phyloP scores from a whole-genome alignment of 108 stramenopile genomes.

The Mediolabrus comicus region DNA sequence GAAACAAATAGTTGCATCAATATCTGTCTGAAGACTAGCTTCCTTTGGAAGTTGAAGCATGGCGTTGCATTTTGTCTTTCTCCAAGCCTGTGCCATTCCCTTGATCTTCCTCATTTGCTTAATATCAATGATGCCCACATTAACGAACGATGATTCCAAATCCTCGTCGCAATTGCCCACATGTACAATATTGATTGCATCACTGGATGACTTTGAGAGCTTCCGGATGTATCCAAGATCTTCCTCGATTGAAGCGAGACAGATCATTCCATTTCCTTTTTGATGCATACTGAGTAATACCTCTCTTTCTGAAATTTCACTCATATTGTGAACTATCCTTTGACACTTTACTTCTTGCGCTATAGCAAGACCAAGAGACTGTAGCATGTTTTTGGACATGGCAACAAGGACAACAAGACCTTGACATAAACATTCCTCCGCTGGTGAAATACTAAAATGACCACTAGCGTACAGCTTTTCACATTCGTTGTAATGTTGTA shows the following conservation, averaged over 20 bases:
- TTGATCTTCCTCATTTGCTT: constrained; percentile 4
- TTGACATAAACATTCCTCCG: constrained; percentile 11
- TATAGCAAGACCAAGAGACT: constrained; percentile 33
- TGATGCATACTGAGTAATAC: neutral
- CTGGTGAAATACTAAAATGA: neutral
- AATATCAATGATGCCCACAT: neutral
- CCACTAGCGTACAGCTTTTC: constrained; percentile 49
- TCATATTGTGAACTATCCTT: constrained; percentile 6
- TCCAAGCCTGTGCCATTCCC: constrained; percentile 40
- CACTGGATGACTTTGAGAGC: constrained; percentile 14
- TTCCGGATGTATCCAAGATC: constrained; percentile 2
- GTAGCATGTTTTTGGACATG: constrained; percentile 22
- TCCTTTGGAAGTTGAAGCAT: constrained; percentile 35
- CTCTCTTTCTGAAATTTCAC: constrained; percentile 10
- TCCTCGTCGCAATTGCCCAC: constrained; percentile 35
- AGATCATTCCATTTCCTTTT: constrained; percentile 21
- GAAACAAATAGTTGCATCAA: constrained; percentile 6
- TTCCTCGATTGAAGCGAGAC: constrained; percentile 20
- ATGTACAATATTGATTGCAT: constrained; percentile 39
- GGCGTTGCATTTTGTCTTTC: constrained; percentile 25
- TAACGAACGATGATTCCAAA: constrained; percentile 13
- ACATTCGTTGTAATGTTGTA: constrained; percentile 58
- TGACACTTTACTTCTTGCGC: constrained; percentile 34
- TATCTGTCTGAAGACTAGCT: neutral
- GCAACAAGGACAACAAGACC: constrained; percentile 55